Percentiles rank a stretch among this genome's conserved stretches.
These are phyloP conservation scores for Trichopus zeylanicus DNA, from an alignment of 116 monocot species.

Conservation along the genomic window DNA sequence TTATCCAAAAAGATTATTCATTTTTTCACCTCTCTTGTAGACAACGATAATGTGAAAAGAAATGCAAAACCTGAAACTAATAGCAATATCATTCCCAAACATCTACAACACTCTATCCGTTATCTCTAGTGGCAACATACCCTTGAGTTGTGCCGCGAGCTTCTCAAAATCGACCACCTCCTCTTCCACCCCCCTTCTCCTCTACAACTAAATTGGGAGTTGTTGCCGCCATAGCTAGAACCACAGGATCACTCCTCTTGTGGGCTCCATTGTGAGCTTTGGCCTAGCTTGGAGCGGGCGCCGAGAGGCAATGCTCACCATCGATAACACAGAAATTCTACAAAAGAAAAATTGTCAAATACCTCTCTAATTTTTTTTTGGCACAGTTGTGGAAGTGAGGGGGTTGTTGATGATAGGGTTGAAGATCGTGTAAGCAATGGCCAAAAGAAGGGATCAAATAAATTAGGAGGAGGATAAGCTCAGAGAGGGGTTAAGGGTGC, in stretches of 20 bases:
- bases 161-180: slow-evolving; percentile 45
- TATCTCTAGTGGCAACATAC: slow-evolving; percentile 54
- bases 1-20: too few species aligned
- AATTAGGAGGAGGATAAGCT: too few species aligned
- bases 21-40: too few species aligned
- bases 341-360: too few species aligned
- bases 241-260: slow-evolving; percentile 16
- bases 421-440: too few species aligned
- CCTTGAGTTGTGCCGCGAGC: slow-evolving; percentile 40
- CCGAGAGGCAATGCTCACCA: not conserved
- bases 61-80: slow-evolving; percentile 63
- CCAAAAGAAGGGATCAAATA: too few species aligned
- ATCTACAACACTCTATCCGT: slow-evolving; percentile 62
- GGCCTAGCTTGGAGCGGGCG: slow-evolving; percentile 17
- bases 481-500: too few species aligned
- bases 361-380: too few species aligned
- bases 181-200: slow-evolving; percentile 4
- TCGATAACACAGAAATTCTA: not conserved
- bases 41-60: not conserved
- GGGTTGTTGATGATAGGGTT: too few species aligned
- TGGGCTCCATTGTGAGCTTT: slow-evolving; percentile 25
- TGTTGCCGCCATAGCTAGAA: not conserved
- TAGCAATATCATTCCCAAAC: slow-evolving; percentile 73
- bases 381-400: too few species aligned
- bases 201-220: slow-evolving; percentile 2